Conservation (phyloP, 139 green algal species). For the Chlamydomonas schloesseri region DNA sequence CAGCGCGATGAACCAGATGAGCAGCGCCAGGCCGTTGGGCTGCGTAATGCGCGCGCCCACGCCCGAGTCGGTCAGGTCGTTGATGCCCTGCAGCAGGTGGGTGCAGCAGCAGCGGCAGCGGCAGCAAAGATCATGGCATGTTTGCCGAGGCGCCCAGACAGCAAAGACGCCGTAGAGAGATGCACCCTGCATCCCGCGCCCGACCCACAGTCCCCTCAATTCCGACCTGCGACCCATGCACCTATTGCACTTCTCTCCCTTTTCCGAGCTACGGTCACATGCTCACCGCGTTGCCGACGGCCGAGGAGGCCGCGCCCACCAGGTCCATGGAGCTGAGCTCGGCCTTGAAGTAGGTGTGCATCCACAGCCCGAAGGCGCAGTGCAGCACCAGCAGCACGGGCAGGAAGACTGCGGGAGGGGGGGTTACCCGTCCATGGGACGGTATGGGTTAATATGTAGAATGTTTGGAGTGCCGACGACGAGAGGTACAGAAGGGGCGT, state of each 20-base stretch:
- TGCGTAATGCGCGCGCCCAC: slow-evolving; percentile 50
- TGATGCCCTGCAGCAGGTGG: not conserved
- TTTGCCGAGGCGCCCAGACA: no score
- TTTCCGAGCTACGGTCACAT: no score
- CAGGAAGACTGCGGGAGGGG: slow-evolving; percentile 49
- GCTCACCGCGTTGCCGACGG: not conserved
- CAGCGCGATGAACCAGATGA: slow-evolving; percentile 47
- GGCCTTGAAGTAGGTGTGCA: slow-evolving; percentile 68
- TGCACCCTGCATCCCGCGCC: no score
- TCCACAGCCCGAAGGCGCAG: slow-evolving; percentile 67
- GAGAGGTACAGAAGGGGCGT: not conserved
- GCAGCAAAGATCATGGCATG: no score
- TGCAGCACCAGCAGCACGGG: slow-evolving; percentile 58
- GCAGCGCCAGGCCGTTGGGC: slow-evolving; percentile 64
- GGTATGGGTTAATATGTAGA: not conserved
- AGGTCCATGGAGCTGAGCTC: not conserved
- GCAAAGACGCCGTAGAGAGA: no score
- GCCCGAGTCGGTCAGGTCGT: not conserved
- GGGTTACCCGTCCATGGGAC: no score
- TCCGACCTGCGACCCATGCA: no score
- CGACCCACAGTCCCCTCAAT: no score
- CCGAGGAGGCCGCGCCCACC: not conserved
- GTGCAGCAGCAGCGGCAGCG: not conserved
- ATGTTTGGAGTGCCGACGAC: no score
- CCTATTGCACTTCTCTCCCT: no score